These are phyloP conservation scores for Endotrypanum monterogeii DNA, from an alignment of 208 protist species.

Conservation along the genomic window DNA sequence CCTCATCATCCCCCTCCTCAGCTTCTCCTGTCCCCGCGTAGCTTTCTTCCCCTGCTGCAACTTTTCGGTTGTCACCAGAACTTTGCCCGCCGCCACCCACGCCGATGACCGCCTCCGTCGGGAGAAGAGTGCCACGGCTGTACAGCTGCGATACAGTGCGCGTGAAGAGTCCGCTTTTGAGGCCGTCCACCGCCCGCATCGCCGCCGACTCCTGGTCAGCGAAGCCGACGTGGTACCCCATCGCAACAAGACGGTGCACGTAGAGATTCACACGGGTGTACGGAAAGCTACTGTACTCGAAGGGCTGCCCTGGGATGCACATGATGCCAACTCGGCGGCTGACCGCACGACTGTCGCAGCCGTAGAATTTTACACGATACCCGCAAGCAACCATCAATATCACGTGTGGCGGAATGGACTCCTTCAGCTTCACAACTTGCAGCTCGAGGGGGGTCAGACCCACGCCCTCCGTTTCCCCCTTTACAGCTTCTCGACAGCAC, in stretches of 20 bases:
- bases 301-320: conserved; percentile 78
- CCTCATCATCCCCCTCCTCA: conserved; percentile 23
- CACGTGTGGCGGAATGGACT: conserved; percentile 51
- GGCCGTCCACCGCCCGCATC: conserved; percentile 69
- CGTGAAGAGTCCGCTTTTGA: conserved; percentile 72
- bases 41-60: conserved; percentile 7
- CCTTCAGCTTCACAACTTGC: conserved; percentile 75
- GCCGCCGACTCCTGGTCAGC: conserved; percentile 87
- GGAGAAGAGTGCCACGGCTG: conserved; percentile 82
- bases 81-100: conserved; percentile 23
- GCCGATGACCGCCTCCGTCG: conserved; percentile 58
- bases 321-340: conserved; percentile 87
- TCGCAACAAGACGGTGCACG: conserved; percentile 80
- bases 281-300: conserved; percentile 86
- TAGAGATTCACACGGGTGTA: conserved; percentile 82
- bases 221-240: conserved; percentile 91
- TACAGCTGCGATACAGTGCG: conserved; percentile 75
- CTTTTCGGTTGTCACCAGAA: background rate
- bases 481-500: conserved; percentile 37
- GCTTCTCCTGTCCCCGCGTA: conserved; percentile 16
- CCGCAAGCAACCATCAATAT: conserved; percentile 88
- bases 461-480: conserved; percentile 34
- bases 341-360: conserved; percentile 78
- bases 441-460: conserved; percentile 80
- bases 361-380: conserved; percentile 86